Evolutionary conservation across 2,329 filamentous ascomycete genomes (phyloP).

Genomic region (Plectosphaerella plurivora): DNA sequence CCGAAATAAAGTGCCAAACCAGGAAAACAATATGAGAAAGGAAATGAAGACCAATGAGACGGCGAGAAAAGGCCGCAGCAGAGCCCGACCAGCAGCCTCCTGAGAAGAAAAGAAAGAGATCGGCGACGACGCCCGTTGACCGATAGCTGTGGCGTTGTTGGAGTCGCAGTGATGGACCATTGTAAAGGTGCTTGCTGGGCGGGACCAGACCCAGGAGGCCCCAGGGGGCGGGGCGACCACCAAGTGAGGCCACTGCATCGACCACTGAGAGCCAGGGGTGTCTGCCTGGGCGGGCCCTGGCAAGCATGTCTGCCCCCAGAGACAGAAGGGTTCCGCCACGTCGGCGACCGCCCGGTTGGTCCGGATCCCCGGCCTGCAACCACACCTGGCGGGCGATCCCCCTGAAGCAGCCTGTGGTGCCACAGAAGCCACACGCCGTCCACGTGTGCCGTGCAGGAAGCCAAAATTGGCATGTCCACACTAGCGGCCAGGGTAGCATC

Average conservation of each 20-base stretch:
- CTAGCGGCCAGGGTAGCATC: not conserved
- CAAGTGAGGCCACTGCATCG: not conserved
- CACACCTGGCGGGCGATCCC: not conserved
- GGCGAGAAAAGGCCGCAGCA: no score
- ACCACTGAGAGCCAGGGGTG: not conserved
- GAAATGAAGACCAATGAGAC: no score
- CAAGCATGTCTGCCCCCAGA: not conserved
- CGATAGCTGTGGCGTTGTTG: no score
- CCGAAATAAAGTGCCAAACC: no score
- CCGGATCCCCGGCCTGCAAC: not conserved
- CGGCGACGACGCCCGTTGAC: no score
- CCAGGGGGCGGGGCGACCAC: not conserved
- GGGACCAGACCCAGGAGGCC: not conserved
- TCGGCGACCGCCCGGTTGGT: conserved; percentile 3
- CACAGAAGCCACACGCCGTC: conserved; percentile 3
- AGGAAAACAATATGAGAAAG: no score
- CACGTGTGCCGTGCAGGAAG: conserved; percentile 2
- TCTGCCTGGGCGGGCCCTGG: not conserved
- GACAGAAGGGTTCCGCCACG: conserved; percentile 1
- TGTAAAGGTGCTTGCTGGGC: not conserved
- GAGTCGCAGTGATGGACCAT: not conserved
- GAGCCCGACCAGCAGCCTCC: no score
- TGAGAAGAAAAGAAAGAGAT: no score
- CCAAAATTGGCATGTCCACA: conserved; percentile 1
- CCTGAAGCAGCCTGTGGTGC: not conserved